Base-by-base conservation (phyloP, 129 eudicot species). In the Escallonia herrerae region DNA sequence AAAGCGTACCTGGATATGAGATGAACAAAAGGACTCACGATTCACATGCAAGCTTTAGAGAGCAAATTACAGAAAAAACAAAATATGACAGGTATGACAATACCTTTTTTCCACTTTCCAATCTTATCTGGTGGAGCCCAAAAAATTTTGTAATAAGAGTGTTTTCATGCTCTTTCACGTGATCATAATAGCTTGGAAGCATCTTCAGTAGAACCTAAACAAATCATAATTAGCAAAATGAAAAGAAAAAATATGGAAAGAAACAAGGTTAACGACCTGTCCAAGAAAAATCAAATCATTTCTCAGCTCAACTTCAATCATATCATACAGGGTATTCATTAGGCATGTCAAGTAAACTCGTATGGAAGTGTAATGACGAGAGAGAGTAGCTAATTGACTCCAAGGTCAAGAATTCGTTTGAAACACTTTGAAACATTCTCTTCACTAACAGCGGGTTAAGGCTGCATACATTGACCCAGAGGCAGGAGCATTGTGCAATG, bases 121-220 rank as follows among this genome's bases (percentile, higher is more conserved):
- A 60, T 39, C 72, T 53, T 73, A 94, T 84, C 75, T 79, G 77
- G 68, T 94, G 99, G 50, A 87, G 86, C 50, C 99, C 99, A 54
- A 94, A 94, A 69, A 94, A 89, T 46, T 94, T 94, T 13, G 99
- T 94, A 66, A 94, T 84, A 53, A 94, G 82, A 53, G 99, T 94
- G 66, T 94, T 94, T 7, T 89, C 99, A 60, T 94, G 76, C 72
- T 49, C 72, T 56, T 73, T 75, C 45, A 94, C 99, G 77, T 94
- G 93, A 11, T 86, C 67, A 47, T 94, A 89, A 70, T 94, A 94
- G 75, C 79, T 79, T 3, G 94, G 97, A 76, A 94, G 95, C 99
- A 94, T 94, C 82, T 79, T 82, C 60, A 94, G 83, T 40, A 94
- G 69, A 70, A 89, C 95, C 99, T 93, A 57, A 48, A 79, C 56